These are phyloP conservation scores for Naumovozyma castellii DNA, from an alignment of 805 yeast genomes.

Conservation along the genomic window DNA sequence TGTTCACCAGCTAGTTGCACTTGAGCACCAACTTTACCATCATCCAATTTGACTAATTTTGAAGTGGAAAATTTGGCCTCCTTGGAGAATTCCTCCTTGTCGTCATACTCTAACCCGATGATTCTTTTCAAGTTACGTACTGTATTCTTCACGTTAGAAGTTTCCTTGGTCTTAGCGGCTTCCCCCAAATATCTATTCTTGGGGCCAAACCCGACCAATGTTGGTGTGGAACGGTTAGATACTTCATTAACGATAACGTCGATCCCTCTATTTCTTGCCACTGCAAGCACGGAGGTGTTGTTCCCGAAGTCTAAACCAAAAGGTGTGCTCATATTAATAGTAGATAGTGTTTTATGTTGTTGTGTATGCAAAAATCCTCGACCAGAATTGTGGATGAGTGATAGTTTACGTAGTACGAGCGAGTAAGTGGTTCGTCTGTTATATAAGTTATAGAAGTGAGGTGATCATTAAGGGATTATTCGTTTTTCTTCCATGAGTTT, in stretches of 20 bases:
- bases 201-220: slow-evolving; percentile 81
- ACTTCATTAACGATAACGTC: slow-evolving; percentile 98
- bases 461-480: no score
- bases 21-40: slow-evolving; percentile 74
- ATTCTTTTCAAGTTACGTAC: slow-evolving; percentile 91
- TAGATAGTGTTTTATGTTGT: neutral
- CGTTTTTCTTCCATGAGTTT: neutral
- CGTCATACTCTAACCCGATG: slow-evolving; percentile 59
- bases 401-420: no score
- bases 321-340: slow-evolving; percentile 66
- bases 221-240: slow-evolving; percentile 93
- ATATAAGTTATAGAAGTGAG: no score
- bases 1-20: slow-evolving; percentile 77
- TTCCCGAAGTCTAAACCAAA: slow-evolving; percentile 98
- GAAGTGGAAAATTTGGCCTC: slow-evolving; percentile 72
- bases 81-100: slow-evolving; percentile 54
- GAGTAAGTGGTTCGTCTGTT: no score
- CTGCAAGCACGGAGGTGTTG: slow-evolving; percentile 84
- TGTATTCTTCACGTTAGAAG: slow-evolving; percentile 92
- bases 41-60: slow-evolving; percentile 56
- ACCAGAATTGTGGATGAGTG: no score
- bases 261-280: slow-evolving; percentile 97
- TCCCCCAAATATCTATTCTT: slow-evolving; percentile 93
- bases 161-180: slow-evolving; percentile 91
- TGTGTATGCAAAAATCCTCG: neutral